phyloP scores from a whole-genome alignment of 73 alveolate species.

The Paramecium bursaria region DNA sequence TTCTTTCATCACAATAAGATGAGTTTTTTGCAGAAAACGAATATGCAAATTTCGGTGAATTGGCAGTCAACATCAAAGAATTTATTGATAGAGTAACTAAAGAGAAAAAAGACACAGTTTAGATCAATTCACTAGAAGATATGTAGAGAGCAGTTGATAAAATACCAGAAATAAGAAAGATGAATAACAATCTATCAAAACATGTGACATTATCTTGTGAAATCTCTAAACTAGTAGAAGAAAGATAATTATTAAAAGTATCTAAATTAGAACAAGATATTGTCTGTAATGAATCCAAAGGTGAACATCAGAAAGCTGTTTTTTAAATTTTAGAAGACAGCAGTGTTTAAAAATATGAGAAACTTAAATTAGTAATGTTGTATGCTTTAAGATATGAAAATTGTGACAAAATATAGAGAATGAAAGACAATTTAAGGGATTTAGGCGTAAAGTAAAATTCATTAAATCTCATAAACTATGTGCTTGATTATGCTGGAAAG shows the following conservation, averaged over 20 bases:
- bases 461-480: conserved; percentile 74
- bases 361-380: conserved; percentile 84
- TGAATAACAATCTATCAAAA: conserved; percentile 82
- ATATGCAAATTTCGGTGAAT: conserved; percentile 93
- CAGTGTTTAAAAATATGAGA: conserved; percentile 76
- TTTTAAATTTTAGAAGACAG: conserved; percentile 72
- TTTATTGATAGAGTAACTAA: conserved; percentile 71
- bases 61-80: conserved; percentile 85
- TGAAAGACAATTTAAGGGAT: conserved; percentile 76
- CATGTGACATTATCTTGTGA: conserved; percentile 93
- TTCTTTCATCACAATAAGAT: conserved; percentile 66
- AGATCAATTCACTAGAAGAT: conserved; percentile 68
- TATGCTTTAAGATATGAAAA: conserved; percentile 89
- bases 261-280: conserved; percentile 89
- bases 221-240: conserved; percentile 83
- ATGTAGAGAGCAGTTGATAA: conserved; percentile 65
- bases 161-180: conserved; percentile 63
- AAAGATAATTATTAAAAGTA: conserved; percentile 79
- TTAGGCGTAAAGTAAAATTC: conserved; percentile 75
- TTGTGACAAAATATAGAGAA: conserved; percentile 76
- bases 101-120: conserved; percentile 50
- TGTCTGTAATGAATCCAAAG: conserved; percentile 81
- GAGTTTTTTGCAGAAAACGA: conserved; percentile 77
- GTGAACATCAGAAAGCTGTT: conserved; percentile 70
- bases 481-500: conserved; percentile 85